These are phyloP conservation scores for Xylaria venustula DNA, from an alignment of 495 filamentous ascomycete genomes.

Conservation along the genomic window DNA sequence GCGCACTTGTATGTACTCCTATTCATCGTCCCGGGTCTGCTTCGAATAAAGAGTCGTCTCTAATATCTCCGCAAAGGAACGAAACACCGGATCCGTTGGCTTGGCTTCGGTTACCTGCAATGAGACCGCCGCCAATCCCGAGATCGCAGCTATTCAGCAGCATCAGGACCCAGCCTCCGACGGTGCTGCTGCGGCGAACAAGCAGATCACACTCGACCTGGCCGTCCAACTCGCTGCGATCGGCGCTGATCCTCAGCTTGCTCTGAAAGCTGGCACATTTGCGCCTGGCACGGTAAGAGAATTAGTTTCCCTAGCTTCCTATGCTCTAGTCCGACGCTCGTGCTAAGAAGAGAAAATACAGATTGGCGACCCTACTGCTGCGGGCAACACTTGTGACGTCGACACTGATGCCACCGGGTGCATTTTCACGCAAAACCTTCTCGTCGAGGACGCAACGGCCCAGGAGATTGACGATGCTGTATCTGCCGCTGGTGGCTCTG, in stretches of 20 bases:
- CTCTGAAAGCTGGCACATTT: constrained; percentile 58
- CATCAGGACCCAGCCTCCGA: constrained; percentile 62
- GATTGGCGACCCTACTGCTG: constrained; percentile 54
- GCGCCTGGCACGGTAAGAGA: constrained; percentile 51
- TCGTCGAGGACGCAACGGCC: constrained; percentile 57
- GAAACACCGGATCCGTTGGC: constrained; percentile 61
- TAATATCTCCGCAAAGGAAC: constrained; percentile 38
- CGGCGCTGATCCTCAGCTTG: constrained; percentile 57
- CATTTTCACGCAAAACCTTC: constrained; percentile 60
- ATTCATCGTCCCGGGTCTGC: too few species aligned
- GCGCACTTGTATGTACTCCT: constrained; percentile 39
- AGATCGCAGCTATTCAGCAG: constrained; percentile 63
- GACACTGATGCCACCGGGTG: constrained; percentile 55
- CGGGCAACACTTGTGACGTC: constrained; percentile 58
- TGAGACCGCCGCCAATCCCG: constrained; percentile 63
- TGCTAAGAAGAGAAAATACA: constrained; percentile 17
- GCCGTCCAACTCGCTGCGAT: constrained; percentile 55
- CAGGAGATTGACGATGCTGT: constrained; percentile 56
- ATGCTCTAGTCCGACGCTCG: neutral
- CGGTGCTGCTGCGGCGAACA: constrained; percentile 51
- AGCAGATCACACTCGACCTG: constrained; percentile 53
- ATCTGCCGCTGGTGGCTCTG: constrained; percentile 25
- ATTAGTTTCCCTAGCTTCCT: neutral
- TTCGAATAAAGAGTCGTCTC: neutral
- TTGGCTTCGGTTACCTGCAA: constrained; percentile 53